Evolutionary conservation across 345 rosid species (phyloP).

Genomic region (Erucastrum elatum): DNA sequence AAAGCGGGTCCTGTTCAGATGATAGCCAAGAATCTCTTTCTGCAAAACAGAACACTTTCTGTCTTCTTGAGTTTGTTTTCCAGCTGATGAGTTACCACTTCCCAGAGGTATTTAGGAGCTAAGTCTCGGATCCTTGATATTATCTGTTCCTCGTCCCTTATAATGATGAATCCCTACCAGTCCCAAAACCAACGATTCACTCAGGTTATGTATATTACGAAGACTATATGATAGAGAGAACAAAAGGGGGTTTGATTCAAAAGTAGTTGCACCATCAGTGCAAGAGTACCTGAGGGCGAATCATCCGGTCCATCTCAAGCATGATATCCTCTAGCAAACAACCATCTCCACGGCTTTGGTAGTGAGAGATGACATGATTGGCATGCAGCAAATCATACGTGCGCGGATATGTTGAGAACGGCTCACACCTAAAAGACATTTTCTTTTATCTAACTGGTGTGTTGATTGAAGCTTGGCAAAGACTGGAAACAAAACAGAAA

Average conservation of each 20-base stretch:
- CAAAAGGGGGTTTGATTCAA: neutral
- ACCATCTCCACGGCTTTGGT: conserved; percentile 53
- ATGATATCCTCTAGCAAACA: conserved; percentile 78
- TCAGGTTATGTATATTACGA: neutral
- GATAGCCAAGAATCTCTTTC: conserved; percentile 86
- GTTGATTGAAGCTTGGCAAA: neutral
- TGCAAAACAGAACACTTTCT: conserved; percentile 69
- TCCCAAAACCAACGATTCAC: neutral
- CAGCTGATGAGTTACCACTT: conserved; percentile 57
- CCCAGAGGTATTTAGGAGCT: conserved; percentile 83
- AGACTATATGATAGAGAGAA: neutral
- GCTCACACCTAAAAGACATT: conserved; percentile 65
- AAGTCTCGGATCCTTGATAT: conserved; percentile 57
- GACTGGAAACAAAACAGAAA: neutral
- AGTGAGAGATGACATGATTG: conserved; percentile 61
- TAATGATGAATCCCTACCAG: conserved; percentile 74
- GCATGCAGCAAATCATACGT: conserved; percentile 86
- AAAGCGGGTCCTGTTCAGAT: conserved; percentile 23
- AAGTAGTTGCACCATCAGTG: neutral
- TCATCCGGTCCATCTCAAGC: conserved; percentile 90
- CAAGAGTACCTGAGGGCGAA: conserved; percentile 72
- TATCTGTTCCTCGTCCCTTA: conserved; percentile 70
- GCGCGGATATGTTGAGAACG: conserved; percentile 95
- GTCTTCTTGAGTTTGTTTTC: conserved; percentile 56
- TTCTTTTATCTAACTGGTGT: neutral